Base-by-base conservation (phyloP, 495 filamentous ascomycete species). In the Hypoxylon intermedium region DNA sequence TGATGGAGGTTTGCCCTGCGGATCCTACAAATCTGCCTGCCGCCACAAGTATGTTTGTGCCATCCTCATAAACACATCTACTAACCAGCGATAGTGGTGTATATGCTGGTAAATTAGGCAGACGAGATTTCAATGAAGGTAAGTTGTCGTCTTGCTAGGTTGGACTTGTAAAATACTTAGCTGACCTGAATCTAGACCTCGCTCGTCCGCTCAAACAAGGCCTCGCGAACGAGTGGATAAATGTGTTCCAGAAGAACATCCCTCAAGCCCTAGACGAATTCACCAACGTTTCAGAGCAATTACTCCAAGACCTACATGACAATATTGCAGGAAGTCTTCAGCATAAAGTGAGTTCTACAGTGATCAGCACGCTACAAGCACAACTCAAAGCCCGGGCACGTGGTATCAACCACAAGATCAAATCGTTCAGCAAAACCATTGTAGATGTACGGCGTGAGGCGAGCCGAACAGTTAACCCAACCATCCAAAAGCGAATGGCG, bases 21-120 rank as follows among this genome's bases (percentile, higher is more conserved):
- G 59, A 2, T 86, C 85, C 0, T 89, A 86, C 49, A 82, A 80
- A 63, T 84, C 84, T 24, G 74, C 81, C 18, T 82, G 80, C 60
- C 70, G 76, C 38, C 74, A 83, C 50, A 56, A 79, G 42, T 74
- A 74, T 18, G 80, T 73, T 54, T 53, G 58, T 5, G 70, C 58
- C 50, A 34, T 37, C 40, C 54, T 63, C 43, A 69, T 65, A 6
- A 15, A 15, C 30, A 49, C 38, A n/a, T 48, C 59, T 57, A 11
- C 31, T 58, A 37, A 52, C 50, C 48, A 9, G 60, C 18, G 23
- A 31, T 18, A 69, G 68, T 3, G 67, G 75, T 21, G 60, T 67
- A 4, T 78, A 70, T 53, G 55, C 58, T 1, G 72, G 71, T 7
- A 16, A 37, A 9, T 21, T 31, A 19, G 71, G 74, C 0, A 44